phyloP scores from a whole-genome alignment of 768 basidiomycete genomes.

The Tylopilus felleus region DNA sequence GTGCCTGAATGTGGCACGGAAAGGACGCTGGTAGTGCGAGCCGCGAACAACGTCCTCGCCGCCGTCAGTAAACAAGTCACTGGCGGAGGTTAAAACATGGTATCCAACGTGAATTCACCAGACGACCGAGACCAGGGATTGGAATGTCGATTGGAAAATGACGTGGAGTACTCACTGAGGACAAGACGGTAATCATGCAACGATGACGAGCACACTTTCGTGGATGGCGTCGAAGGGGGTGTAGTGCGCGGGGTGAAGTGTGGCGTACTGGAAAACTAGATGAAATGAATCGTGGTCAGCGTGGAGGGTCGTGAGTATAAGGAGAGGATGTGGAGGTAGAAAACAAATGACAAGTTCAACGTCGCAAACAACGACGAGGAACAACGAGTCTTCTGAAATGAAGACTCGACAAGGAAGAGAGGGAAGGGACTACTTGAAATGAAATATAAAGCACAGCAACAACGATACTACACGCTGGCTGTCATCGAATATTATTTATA shows the following conservation, averaged over 20 bases:
- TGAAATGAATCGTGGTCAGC: conserved; percentile 38
- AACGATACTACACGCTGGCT: conserved; percentile 16
- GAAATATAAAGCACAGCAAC: conserved; percentile 36
- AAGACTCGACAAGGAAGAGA: conserved; percentile 27
- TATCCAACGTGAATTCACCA: conserved; percentile 5
- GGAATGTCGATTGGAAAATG: background rate
- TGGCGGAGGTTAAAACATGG: conserved; percentile 13
- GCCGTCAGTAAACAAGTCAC: conserved; percentile 5
- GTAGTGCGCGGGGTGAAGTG: conserved; percentile 35
- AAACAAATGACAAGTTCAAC: conserved; percentile 15
- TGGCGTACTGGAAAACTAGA: conserved; percentile 25
- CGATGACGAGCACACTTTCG: conserved; percentile 37
- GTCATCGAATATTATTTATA: conserved; percentile 5
- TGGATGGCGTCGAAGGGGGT: conserved; percentile 31
- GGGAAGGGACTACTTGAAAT: conserved; percentile 18
- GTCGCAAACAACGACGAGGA: conserved; percentile 23
- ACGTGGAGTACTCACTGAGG: conserved; percentile 34
- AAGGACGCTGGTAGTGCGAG: background rate
- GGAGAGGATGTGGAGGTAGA: conserved; percentile 22
- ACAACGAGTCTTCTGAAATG: conserved; percentile 21
- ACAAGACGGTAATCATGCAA: conserved; percentile 41
- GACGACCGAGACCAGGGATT: background rate
- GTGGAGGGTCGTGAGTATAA: conserved; percentile 34
- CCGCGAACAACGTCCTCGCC: background rate
- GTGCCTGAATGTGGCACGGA: conserved; percentile 1